Conservation (phyloP, 257 asterid species). For the Petrea volubilis region DNA sequence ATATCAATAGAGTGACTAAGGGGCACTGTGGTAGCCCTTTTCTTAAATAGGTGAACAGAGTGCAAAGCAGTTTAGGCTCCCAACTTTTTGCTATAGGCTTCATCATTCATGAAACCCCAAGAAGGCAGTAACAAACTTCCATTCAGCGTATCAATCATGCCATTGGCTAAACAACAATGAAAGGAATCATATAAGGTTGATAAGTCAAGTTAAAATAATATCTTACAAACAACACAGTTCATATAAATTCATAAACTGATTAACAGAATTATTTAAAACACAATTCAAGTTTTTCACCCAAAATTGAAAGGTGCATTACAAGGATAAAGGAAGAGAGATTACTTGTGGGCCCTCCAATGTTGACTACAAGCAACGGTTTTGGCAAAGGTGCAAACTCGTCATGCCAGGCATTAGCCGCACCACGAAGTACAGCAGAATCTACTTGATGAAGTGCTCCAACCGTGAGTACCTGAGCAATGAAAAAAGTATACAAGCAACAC, state of each 20-base stretch:
- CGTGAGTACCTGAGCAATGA: slow-evolving; percentile 69
- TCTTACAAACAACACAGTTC: not conserved
- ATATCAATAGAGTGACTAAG: not conserved
- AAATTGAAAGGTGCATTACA: slow-evolving; percentile 14
- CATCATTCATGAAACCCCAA: not conserved
- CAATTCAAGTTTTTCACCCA: not conserved
- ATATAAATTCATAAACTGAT: too few relatives aligned
- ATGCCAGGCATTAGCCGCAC: slow-evolving; percentile 88
- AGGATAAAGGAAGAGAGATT: slow-evolving; percentile 31
- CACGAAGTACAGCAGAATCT: slow-evolving; percentile 77
- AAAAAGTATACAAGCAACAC: slow-evolving; percentile 12
- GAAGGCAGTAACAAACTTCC: not conserved
- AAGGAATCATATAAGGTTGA: not conserved
- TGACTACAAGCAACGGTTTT: slow-evolving; percentile 88
- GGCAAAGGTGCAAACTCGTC: slow-evolving; percentile 82
- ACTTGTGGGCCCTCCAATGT: slow-evolving; percentile 97
- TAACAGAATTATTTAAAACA: not conserved
- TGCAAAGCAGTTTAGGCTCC: not conserved
- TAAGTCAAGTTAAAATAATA: not conserved
- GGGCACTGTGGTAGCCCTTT: not conserved
- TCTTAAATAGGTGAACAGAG: not conserved
- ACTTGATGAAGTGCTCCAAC: slow-evolving; percentile 95
- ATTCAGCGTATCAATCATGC: not conserved
- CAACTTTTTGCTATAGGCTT: slow-evolving; percentile 7
- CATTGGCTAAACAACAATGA: not conserved